phyloP scores from a whole-genome alignment of 2,329 filamentous ascomycete genomes.

The Colletotrichum liaoningense region DNA sequence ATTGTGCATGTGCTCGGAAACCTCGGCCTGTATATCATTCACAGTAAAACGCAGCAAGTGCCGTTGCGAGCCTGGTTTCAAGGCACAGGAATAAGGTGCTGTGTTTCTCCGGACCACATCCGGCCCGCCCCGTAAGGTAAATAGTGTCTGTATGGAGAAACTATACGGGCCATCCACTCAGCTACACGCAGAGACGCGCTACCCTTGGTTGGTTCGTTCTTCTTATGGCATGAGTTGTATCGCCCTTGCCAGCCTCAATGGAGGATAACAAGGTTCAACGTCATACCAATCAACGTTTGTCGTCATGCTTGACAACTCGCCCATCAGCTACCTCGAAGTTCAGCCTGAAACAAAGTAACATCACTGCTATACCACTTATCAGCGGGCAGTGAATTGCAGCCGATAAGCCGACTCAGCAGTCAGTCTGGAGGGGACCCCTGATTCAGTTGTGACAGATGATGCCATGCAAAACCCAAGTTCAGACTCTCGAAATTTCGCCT shows the following conservation, averaged over 20 bases:
- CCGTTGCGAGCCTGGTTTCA: not conserved
- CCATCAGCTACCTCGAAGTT: not conserved
- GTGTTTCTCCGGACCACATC: not conserved
- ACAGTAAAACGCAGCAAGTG: not conserved
- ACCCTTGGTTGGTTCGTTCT: not conserved
- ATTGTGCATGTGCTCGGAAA: not conserved
- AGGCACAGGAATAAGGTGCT: not conserved
- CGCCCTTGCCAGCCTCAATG: not conserved
- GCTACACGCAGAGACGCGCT: not conserved
- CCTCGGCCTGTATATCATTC: not conserved
- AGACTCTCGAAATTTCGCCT: not conserved
- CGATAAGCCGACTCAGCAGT: no score
- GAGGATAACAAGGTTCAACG: not conserved
- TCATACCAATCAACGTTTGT: not conserved
- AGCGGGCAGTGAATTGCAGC: no score
- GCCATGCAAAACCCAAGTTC: not conserved
- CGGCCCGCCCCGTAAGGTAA: not conserved
- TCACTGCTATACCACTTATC: no score
- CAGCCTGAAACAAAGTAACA: not conserved
- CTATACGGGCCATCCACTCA: not conserved
- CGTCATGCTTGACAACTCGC: not conserved
- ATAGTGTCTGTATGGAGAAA: not conserved
- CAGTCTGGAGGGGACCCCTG: no score
- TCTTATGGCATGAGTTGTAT: not conserved
- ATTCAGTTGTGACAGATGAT: no score